A percentile compares a stretch with the other conserved stretches of the same genome.
Conservation (phyloP, 208 protist species). For the Tritrichomonas musculus region DNA sequence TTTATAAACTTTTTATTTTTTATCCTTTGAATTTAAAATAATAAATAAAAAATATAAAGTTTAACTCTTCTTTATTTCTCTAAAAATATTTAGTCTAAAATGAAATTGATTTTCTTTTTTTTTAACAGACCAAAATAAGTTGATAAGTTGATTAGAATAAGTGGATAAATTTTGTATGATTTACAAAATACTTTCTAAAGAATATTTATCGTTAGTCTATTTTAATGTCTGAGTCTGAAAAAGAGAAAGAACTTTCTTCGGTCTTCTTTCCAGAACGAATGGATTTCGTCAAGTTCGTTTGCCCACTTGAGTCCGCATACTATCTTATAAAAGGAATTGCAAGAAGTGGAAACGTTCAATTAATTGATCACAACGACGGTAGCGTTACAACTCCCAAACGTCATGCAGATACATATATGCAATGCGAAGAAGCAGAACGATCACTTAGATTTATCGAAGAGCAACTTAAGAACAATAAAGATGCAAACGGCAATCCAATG, state of each 20-base stretch:
- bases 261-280: conserved; percentile 15
- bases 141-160: no score
- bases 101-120: no score
- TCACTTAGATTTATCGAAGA: neutral
- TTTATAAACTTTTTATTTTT: no score
- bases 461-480: neutral
- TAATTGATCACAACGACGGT: neutral
- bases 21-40: no score
- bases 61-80: no score
- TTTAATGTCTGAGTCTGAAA: no score
- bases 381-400: neutral
- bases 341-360: neutral
- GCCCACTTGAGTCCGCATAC: neutral
- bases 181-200: no score
- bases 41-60: no score
- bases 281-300: neutral
- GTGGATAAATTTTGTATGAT: no score
- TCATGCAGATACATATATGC: neutral
- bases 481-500: neutral
- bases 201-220: no score
- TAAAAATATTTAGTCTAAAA: no score
- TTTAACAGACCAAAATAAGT: no score
- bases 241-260: neutral
- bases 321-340: neutral
- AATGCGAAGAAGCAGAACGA: conserved; percentile 25